phyloP scores from a whole-genome alignment of 1,284 basidiomycete species.

The Cutaneotrichosporon cavernicola region DNA sequence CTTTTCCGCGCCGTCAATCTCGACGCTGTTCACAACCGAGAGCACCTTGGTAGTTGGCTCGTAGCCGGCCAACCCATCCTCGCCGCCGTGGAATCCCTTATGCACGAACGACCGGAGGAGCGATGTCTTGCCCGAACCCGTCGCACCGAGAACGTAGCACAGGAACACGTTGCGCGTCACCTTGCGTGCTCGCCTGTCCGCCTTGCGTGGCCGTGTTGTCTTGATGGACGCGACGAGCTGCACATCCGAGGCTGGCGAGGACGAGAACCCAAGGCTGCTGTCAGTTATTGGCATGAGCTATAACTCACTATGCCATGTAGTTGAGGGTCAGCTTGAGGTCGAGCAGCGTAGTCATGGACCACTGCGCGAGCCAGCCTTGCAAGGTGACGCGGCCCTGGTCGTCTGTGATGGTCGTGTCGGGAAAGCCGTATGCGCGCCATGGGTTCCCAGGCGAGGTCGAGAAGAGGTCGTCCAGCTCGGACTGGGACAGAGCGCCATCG shows the following conservation, averaged over 20 bases:
- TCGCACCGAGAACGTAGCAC: constrained; percentile 90
- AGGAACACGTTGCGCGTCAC: constrained; percentile 85
- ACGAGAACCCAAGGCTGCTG: constrained; percentile 51
- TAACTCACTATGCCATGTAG: constrained; percentile 80
- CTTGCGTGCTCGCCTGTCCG: constrained; percentile 82
- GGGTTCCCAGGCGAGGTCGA: constrained; percentile 93
- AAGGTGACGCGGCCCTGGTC: constrained; percentile 87
- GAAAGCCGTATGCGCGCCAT: constrained; percentile 81
- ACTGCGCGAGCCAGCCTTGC: constrained; percentile 97
- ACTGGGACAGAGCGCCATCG: constrained; percentile 83
- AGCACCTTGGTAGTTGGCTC: constrained; percentile 85
- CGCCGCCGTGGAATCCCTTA: constrained; percentile 61
- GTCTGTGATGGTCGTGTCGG: constrained; percentile 84
- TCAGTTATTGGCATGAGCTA: constrained; percentile 24
- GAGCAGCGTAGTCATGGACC: constrained; percentile 97
- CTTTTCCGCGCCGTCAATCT: constrained; percentile 91
- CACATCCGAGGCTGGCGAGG: constrained; percentile 50
- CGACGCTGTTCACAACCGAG: constrained; percentile 91
- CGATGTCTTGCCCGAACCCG: constrained; percentile 92
- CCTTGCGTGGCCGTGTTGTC: constrained; percentile 75
- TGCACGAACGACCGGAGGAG: constrained; percentile 80
- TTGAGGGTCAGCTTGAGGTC: constrained; percentile 88
- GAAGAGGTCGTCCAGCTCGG: constrained; percentile 87
- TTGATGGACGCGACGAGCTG: constrained; percentile 71
- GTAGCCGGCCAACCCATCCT: constrained; percentile 56